Evolutionary conservation across 2,329 filamentous ascomycete species (phyloP), one percentile per base, ranked within the genome.

Genomic region (Fusarium sp.): DNA sequence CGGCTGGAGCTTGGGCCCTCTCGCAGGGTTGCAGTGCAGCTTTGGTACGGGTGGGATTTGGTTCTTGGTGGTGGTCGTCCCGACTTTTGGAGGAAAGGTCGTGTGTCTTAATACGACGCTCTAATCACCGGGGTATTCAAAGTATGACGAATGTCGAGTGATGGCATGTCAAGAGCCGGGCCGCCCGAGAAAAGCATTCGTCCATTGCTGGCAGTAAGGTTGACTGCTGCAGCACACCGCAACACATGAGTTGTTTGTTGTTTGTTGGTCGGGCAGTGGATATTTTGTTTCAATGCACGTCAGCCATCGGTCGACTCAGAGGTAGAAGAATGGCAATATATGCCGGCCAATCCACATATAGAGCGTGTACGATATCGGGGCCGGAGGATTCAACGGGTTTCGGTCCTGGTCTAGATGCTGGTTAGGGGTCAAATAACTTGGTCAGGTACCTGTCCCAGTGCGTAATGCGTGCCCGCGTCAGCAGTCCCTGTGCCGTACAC

Each of bases 21-120:
- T 37, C 13, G 61, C 75, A 75, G 68, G 75, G 74, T 73, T 65
- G 43, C 69, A 54, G 25, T 66, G 64, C 57, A 66, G 61, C 48
- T 67, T 66, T 67, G 61, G 71, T 41, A 34, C 37, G 39, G 70
- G 63, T 69, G 68, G 58, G 60, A 73, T 66, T 76, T 67, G 66
- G 73, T 66, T 70, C 60, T 56, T 71, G 60, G 60, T 73, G 72
- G 72, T 75, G 50, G 63, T 64, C 34, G 64, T 39, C 54, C 37
- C 59, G 57, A 68, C 67, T 67, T 67, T 63, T 48, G 45, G 32
- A 50, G 52, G 57, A 37, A 57, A 64, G 67, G 56, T 62, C 56
- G 66, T 72, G 64, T 66, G 64, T 66, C 64, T 71, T 67, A 67
- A 75, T 72, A 68, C 65, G 68, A 71, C 74, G 63, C 60, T 68